phyloP scores from a whole-genome alignment of 345 rosid genomes.

The Litchi chinensis region DNA sequence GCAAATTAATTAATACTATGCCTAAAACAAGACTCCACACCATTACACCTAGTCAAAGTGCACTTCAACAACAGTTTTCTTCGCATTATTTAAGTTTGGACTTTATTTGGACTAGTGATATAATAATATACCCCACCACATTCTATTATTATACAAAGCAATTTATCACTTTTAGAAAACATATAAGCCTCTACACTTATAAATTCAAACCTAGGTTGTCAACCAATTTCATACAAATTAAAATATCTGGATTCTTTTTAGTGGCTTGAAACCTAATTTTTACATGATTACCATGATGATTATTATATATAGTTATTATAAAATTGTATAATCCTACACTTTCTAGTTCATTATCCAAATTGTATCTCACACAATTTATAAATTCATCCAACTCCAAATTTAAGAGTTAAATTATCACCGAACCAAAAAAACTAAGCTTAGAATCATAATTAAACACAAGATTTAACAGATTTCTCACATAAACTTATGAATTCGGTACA shows the following conservation, averaged over 20 bases:
- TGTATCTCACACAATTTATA: neutral
- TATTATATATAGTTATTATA: neutral
- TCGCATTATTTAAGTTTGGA: conserved; percentile 22
- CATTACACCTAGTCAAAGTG: conserved; percentile 17
- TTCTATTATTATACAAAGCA: neutral
- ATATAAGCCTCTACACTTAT: neutral
- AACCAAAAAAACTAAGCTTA: neutral
- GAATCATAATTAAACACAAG: neutral
- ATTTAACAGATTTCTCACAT: no score
- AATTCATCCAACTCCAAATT: neutral
- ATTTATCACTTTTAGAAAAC: neutral
- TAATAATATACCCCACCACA: conserved; percentile 12
- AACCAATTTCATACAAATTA: neutral
- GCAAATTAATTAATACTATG: neutral
- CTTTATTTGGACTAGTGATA: conserved; percentile 12
- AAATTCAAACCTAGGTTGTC: neutral
- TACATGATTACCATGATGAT: neutral
- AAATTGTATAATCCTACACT: neutral
- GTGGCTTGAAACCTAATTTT: conserved; percentile 9
- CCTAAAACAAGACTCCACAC: neutral
- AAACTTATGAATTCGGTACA: neutral
- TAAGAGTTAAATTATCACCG: neutral
- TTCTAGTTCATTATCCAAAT: neutral
- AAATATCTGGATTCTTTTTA: neutral
- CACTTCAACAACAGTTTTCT: conserved; percentile 23